phyloP scores from a whole-genome alignment of 2,329 filamentous ascomycete genomes.

The Penicillium carneum region DNA sequence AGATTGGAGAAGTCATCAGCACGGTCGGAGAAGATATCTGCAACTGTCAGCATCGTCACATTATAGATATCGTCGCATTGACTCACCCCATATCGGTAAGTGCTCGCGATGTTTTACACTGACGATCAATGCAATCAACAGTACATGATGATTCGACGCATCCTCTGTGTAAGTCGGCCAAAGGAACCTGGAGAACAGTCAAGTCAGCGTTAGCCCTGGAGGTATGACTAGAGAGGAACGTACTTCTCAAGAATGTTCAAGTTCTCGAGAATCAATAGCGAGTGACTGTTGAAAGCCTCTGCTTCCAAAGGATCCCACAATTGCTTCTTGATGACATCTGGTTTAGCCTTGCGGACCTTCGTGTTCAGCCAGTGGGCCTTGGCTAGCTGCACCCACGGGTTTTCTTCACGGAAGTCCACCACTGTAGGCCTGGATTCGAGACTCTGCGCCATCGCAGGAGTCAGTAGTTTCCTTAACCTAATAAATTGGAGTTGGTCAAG shows the following conservation, averaged over 20 bases:
- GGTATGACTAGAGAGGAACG: constrained; percentile 1
- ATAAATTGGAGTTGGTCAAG: constrained; percentile 28
- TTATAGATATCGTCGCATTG: constrained; percentile 15
- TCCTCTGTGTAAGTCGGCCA: constrained; percentile 93
- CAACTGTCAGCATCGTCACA: constrained; percentile 41
- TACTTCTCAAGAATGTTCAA: constrained; percentile 87
- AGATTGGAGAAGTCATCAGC: constrained; percentile 84
- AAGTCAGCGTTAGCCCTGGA: constrained; percentile 32
- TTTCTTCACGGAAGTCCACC: constrained; percentile 53
- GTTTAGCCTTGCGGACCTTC: constrained; percentile 77
- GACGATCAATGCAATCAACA: constrained; percentile 82
- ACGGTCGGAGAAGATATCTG: constrained; percentile 77
- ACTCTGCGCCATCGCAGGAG: constrained; percentile 66
- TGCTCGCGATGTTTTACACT: constrained; percentile 89
- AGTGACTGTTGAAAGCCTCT: constrained; percentile 77
- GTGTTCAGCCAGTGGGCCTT: constrained; percentile 82
- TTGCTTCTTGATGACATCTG: constrained; percentile 80
- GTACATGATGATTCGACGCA: constrained; percentile 87
- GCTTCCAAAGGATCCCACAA: constrained; percentile 89
- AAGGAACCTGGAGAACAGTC: constrained; percentile 70
- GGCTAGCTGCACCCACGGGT: constrained; percentile 71
- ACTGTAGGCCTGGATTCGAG: constrained; percentile 53
- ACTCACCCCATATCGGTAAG: constrained; percentile 82
- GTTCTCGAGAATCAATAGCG: constrained; percentile 83
- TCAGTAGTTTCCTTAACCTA: constrained; percentile 47